Conservation (phyloP, 805 yeast genomes). For the Priceomyces medius region DNA sequence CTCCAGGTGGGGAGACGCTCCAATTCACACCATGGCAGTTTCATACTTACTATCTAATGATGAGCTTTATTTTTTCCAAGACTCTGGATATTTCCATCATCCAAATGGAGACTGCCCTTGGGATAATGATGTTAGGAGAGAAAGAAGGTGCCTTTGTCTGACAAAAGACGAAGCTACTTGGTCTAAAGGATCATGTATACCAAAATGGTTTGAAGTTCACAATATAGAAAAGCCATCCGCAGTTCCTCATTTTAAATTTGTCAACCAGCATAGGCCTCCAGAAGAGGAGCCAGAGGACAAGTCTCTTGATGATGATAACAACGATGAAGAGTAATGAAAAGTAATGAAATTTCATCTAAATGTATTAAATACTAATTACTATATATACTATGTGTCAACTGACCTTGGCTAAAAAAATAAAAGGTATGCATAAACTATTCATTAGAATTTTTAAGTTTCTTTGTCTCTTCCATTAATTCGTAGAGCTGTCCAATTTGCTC, state of each 20-base stretch:
- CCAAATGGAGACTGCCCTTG: slow-evolving; percentile 77
- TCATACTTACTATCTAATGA: slow-evolving; percentile 65
- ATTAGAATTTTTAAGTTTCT: slow-evolving; percentile 24
- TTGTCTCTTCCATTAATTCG: slow-evolving; percentile 76
- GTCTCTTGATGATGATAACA: slow-evolving; percentile 7
- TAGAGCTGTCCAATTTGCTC: slow-evolving; percentile 84
- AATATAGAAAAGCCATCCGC: slow-evolving; percentile 10
- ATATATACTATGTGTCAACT: no score
- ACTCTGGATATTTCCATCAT: slow-evolving; percentile 73
- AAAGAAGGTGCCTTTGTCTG: slow-evolving; percentile 64
- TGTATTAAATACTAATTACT: no score
- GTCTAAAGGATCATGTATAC: slow-evolving; percentile 64
- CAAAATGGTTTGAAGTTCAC: slow-evolving; percentile 38
- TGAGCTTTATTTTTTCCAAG: slow-evolving; percentile 68
- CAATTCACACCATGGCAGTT: slow-evolving; percentile 77
- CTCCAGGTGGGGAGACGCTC: slow-evolving; percentile 89
- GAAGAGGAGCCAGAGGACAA: slow-evolving; percentile 9
- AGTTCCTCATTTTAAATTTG: slow-evolving; percentile 10
- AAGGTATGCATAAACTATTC: no score
- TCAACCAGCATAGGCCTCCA: slow-evolving; percentile 11
- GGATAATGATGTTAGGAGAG: slow-evolving; percentile 47
- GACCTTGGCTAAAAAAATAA: no score
- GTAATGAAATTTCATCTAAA: no score
- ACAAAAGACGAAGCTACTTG: slow-evolving; percentile 68
- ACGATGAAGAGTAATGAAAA: slow-evolving; percentile 6